Evolutionary conservation across 345 rosid species (phyloP).

Genomic region (Citrus glauca): DNA sequence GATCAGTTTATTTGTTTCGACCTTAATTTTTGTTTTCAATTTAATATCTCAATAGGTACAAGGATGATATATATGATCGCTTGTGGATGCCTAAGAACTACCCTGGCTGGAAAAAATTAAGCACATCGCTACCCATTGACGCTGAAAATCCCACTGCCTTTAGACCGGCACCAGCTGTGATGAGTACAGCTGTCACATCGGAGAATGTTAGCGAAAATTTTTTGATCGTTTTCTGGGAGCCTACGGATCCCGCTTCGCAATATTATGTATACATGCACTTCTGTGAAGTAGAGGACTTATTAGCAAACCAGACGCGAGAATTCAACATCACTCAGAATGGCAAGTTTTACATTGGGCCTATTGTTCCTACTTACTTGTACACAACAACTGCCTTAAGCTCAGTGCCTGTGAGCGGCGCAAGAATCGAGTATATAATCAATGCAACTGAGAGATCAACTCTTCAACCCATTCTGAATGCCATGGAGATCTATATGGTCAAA

Average conservation of each 20-base stretch:
- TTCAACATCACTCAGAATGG: conserved; percentile 28
- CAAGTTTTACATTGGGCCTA: conserved; percentile 16
- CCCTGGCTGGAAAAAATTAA: not conserved
- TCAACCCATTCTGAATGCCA: conserved; percentile 55
- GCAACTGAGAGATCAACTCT: conserved; percentile 8
- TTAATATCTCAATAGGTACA: not conserved
- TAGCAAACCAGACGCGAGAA: conserved; percentile 26
- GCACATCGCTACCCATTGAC: not conserved
- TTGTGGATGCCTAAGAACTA: not conserved
- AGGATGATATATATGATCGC: conserved; percentile 14
- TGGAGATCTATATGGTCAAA: conserved; percentile 39
- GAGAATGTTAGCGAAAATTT: conserved; percentile 2
- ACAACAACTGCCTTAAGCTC: conserved; percentile 3
- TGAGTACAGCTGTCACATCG: conserved; percentile 26
- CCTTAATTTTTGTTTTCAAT: not conserved
- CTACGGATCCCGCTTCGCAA: not conserved
- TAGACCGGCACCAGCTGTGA: conserved; percentile 10
- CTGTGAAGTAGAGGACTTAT: conserved; percentile 27
- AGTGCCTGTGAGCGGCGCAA: conserved; percentile 6
- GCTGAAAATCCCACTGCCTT: not conserved
- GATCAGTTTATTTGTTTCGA: not conserved
- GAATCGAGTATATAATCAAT: conserved; percentile 9
- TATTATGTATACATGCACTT: conserved; percentile 35
- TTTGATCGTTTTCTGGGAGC: not conserved
- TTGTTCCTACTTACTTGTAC: conserved; percentile 22